Evolutionary conservation across 169 alveolate genomes (phyloP), one percentile per base, ranked within the genome.

Genomic region (Condylostoma magnum): DNA sequence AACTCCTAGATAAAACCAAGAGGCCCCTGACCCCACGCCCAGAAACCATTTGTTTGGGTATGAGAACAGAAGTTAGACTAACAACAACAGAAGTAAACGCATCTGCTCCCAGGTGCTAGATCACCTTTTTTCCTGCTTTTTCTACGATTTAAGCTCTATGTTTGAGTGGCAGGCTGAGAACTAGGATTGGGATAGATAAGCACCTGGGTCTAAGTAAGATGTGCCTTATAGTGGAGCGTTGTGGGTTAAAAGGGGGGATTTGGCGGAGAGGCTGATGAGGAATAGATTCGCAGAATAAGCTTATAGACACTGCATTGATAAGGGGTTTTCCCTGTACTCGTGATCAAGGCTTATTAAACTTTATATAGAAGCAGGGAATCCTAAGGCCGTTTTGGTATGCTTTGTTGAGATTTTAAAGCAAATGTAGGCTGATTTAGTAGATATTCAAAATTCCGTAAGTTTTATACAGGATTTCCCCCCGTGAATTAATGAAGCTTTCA

Each of bases 351-450:
- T 80, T 25, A 38, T 75, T 51, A 75, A 75, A 27, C 51, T 80
- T 6, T 80, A 80, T 55, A 77, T 54, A 10, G 60, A 69, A 46
- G 72, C 81, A 15, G 57, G 66, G 6, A 75, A 80, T 41, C 84
- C 88, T n/a, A 80, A 76, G 48, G 84, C 88, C 15, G 81, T 77
- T 25, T n/a, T 80, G 10, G 81, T 80, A 4, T 80, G 88, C 48
- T 58, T 80, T 36, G 81, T 79, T 5, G 88, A 80, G 30, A 69
- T 76, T 4, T n/a, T 80, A 3, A 77, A 75, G 18, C 71, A 80
- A 65, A n/a, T n/a, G n/a, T n/a, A n/a, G n/a, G n/a, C n/a, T n/a
- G n/a, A n/a, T n/a, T n/a, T n/a, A n/a, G 71, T 82, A 2, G 84
- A 76, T 28, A 70, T 68, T 15, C 84, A 80, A 44, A 82, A 78